A percentile compares a stretch with the other conserved stretches of the same genome.
These are phyloP conservation scores for Straminergon stramineum DNA, from an alignment of 225 moss, liverwort and hornwort genomes.

Conservation along the genomic window DNA sequence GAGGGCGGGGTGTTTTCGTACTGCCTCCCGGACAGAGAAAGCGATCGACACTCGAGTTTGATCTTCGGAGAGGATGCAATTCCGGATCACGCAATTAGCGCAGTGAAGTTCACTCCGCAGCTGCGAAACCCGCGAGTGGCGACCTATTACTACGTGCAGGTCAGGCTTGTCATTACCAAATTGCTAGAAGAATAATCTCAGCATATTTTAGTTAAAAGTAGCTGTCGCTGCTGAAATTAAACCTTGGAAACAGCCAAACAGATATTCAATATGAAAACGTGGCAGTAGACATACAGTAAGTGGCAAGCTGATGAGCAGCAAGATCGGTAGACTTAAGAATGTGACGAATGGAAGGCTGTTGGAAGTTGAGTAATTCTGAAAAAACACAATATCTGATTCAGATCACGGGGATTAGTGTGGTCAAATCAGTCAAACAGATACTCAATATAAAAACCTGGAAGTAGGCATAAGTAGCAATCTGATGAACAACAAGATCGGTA, in stretches of 20 bases:
- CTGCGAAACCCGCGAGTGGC: constrained; percentile 23
- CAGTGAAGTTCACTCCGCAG: constrained; percentile 37
- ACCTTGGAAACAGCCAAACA: background rate
- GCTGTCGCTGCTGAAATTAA: too few species aligned
- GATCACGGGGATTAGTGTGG: background rate
- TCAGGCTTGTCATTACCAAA: background rate
- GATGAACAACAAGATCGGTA: background rate
- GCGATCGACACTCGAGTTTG: constrained; percentile 15
- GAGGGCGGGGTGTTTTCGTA: constrained; percentile 32
- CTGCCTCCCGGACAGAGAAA: constrained; percentile 46
- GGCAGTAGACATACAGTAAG: background rate
- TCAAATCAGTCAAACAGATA: background rate
- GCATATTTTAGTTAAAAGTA: background rate
- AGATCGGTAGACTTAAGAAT: background rate
- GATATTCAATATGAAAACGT: background rate
- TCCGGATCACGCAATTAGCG: background rate
- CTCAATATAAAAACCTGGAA: background rate
- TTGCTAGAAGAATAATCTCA: background rate
- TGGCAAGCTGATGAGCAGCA: background rate
- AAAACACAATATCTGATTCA: background rate
- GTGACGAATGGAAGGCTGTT: background rate
- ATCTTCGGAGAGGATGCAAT: constrained; percentile 41
- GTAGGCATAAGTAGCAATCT: background rate
- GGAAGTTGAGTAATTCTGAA: background rate
- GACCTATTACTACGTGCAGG: constrained; percentile 54